These are phyloP conservation scores for Pulveroboletus sp. DNA, from an alignment of 768 basidiomycete genomes.

Conservation along the genomic window DNA sequence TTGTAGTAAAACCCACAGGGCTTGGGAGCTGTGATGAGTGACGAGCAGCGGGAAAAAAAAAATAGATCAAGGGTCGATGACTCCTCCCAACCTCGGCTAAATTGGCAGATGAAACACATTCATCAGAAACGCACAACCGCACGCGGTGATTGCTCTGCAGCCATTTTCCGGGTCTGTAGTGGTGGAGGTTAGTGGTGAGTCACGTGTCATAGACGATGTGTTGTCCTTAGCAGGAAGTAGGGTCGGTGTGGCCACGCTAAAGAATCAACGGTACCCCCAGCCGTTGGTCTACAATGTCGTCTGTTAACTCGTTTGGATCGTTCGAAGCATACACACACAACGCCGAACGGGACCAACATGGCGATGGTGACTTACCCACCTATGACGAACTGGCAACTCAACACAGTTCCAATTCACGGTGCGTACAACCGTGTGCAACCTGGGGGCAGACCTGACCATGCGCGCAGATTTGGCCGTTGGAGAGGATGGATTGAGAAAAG, in stretches of 20 bases:
- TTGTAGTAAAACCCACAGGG: too few relatives aligned
- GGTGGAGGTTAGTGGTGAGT: too few relatives aligned
- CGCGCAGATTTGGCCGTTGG: conserved; percentile 75
- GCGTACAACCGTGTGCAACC: conserved; percentile 19
- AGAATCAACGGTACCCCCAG: too few relatives aligned
- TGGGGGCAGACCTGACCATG: background rate
- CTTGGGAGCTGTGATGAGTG: too few relatives aligned
- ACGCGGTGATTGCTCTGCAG: too few relatives aligned
- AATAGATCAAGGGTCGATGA: background rate
- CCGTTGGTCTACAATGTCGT: conserved; percentile 15
- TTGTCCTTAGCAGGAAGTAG: too few relatives aligned
- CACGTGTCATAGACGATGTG: too few relatives aligned
- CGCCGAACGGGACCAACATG: conserved; percentile 41
- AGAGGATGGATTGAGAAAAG: conserved; percentile 86
- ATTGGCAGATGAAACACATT: background rate
- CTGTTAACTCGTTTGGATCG: conserved; percentile 18
- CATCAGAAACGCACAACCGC: background rate
- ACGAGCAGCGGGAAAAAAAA: too few relatives aligned
- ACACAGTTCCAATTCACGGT: conserved; percentile 81
- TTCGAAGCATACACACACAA: conserved; percentile 24
- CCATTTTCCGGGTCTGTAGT: too few relatives aligned
- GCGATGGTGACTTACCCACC: conserved; percentile 60
- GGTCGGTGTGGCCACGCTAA: too few relatives aligned
- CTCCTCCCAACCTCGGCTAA: background rate
- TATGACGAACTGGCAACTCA: conserved; percentile 77